Percentiles rank a stretch among this genome's conserved stretches.
phyloP scores from a whole-genome alignment of 371 early-diverging fungal species.

The Mortierella sp. region DNA sequence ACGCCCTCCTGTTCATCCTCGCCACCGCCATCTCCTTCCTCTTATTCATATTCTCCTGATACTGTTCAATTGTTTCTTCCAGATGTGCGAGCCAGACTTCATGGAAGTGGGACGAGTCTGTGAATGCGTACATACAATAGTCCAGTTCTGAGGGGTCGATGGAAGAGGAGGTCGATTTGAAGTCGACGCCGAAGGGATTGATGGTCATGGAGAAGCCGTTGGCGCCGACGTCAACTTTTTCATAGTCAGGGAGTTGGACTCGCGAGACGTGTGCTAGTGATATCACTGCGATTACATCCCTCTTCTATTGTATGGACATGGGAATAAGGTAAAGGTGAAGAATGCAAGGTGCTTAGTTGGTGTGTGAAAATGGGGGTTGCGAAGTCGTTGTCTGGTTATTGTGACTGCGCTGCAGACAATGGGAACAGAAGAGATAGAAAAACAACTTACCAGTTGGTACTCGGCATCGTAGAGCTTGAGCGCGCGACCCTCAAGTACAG shows the following conservation, averaged over 20 bases:
- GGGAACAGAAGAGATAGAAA: neutral
- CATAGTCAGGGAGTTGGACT: slow-evolving; percentile 47
- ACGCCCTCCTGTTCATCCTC: slow-evolving; percentile 25
- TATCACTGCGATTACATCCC: slow-evolving; percentile 34
- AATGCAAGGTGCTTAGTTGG: neutral
- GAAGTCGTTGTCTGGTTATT: neutral
- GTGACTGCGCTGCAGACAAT: neutral
- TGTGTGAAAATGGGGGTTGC: neutral
- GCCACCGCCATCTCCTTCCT: slow-evolving; percentile 13
- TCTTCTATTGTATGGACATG: neutral
- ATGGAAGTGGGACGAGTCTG: slow-evolving; percentile 32
- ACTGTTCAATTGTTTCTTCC: slow-evolving; percentile 36
- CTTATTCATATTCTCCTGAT: slow-evolving; percentile 25
- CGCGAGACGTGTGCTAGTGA: slow-evolving; percentile 23
- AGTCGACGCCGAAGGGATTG: slow-evolving; percentile 22
- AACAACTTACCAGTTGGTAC: slow-evolving; percentile 35
- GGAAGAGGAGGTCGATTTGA: neutral
- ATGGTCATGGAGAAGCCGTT: slow-evolving; percentile 37
- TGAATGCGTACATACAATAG: slow-evolving; percentile 36
- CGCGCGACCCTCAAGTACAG: slow-evolving; percentile 38
- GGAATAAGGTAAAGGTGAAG: neutral
- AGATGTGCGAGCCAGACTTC: slow-evolving; percentile 40
- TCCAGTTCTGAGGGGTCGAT: slow-evolving; percentile 33
- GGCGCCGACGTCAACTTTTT: slow-evolving; percentile 47
- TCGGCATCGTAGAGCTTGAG: slow-evolving; percentile 56